phyloP scores from a whole-genome alignment of 140 eudicot genomes.

The Flaveria floridana region DNA sequence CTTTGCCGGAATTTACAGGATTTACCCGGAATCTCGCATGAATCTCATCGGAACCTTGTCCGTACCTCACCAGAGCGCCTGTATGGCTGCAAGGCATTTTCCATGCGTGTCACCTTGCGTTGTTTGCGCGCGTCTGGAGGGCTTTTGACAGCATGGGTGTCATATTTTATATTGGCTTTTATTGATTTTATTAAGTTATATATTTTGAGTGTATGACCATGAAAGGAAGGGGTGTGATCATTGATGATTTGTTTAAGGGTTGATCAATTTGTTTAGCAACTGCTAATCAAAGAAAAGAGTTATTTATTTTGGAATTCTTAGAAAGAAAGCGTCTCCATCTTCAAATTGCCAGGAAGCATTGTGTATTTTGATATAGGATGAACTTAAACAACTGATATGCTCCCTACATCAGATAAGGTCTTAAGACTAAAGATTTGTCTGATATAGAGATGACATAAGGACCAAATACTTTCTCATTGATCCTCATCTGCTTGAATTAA shows the following conservation, averaged over 20 bases:
- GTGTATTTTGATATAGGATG: background rate
- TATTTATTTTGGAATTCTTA: background rate
- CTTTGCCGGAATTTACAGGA: too few relatives aligned
- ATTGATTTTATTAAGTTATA: background rate
- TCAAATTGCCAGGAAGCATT: background rate
- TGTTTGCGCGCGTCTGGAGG: too few relatives aligned
- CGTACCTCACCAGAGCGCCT: too few relatives aligned
- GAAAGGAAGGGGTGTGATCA: background rate
- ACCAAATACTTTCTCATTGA: background rate
- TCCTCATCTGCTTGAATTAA: background rate
- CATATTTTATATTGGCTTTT: background rate
- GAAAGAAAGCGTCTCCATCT: background rate
- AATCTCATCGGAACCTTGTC: too few relatives aligned
- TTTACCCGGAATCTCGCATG: too few relatives aligned
- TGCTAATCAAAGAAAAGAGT: background rate
- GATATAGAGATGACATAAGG: background rate
- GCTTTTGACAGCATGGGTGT: background rate
- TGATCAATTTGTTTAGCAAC: slow-evolving; percentile 1
- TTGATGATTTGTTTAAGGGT: background rate
- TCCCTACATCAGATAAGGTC: background rate
- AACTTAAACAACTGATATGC: slow-evolving; percentile 7
- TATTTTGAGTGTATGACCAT: background rate
- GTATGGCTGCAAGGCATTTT: too few relatives aligned
- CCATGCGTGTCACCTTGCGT: too few relatives aligned
- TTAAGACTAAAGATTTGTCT: background rate